Percentiles rank a stretch among this genome's conserved stretches.
Evolutionary conservation across 1,284 basidiomycete species (phyloP).

Genomic region (Wolfiporia cocos): DNA sequence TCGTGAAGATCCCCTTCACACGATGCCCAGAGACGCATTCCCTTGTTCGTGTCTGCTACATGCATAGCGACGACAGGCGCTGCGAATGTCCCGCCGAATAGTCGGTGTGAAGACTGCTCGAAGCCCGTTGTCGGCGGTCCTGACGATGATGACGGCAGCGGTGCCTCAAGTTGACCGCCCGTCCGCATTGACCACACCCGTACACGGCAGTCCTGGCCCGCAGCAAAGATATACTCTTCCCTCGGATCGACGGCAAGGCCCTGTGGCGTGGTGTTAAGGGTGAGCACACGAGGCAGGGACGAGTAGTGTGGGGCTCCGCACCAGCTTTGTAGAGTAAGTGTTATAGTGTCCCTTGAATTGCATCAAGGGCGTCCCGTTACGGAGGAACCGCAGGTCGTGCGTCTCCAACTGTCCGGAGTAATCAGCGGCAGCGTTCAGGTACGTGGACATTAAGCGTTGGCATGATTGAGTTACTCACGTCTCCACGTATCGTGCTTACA

Average conservation of each 20-base stretch:
- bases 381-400: slow-evolving; percentile 57
- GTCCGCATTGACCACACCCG: slow-evolving; percentile 60
- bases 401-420: slow-evolving; percentile 44
- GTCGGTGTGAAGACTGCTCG: slow-evolving; percentile 1
- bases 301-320: no score
- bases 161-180: slow-evolving; percentile 26
- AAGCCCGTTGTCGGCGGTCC: neutral
- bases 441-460: neutral
- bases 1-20: slow-evolving; percentile 10
- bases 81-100: slow-evolving; percentile 2
- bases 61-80: slow-evolving; percentile 15
- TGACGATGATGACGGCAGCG: neutral
- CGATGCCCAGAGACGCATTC: slow-evolving; percentile 13
- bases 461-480: slow-evolving; percentile 40
- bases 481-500: slow-evolving; percentile 51
- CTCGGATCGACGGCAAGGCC: slow-evolving; percentile 53
- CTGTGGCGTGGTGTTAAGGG: slow-evolving; percentile 27
- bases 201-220: slow-evolving; percentile 58
- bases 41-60: slow-evolving; percentile 8
- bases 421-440: neutral
- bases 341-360: slow-evolving; percentile 53
- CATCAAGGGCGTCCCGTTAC: slow-evolving; percentile 35
- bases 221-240: slow-evolving; percentile 67
- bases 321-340: no score
- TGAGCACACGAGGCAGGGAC: neutral